These are phyloP conservation scores for Colletotrichum lini DNA, from an alignment of 2,329 filamentous ascomycete genomes.

Conservation along the genomic window DNA sequence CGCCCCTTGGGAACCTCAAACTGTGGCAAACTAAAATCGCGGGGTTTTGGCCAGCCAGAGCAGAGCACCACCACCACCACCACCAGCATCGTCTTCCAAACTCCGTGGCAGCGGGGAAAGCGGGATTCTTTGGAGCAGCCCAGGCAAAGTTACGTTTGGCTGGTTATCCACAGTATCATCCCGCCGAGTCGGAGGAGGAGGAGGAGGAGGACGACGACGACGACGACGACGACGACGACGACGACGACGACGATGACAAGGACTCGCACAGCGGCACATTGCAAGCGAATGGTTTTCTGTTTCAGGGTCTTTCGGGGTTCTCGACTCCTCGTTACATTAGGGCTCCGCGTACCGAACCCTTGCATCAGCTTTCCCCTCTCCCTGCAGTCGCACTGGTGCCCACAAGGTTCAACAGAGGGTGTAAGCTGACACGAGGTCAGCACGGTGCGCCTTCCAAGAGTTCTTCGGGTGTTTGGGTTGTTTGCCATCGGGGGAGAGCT, in stretches of 20 bases:
- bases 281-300: neutral
- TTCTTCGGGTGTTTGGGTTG: no score
- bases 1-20: conserved; percentile 33
- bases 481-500: neutral
- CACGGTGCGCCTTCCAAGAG: neutral
- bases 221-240: no score
- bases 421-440: neutral
- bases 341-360: conserved; percentile 38
- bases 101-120: conserved; percentile 1
- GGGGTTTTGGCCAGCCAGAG: conserved; percentile 20
- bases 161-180: neutral
- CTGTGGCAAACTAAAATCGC: conserved; percentile 39
- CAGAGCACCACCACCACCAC: neutral
- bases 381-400: conserved; percentile 7
- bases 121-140: conserved; percentile 2
- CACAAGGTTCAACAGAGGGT: neutral
- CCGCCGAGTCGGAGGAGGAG: no score
- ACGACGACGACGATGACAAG: no score
- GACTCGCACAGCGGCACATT: no score
- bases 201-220: no score
- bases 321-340: conserved; percentile 24
- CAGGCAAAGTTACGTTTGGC: neutral
- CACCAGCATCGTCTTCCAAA: neutral
- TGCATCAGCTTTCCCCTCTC: conserved; percentile 1
- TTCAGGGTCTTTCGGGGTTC: conserved; percentile 31